Conservation (phyloP, 208 protist genomes). For the Leishmania turanica region DNA sequence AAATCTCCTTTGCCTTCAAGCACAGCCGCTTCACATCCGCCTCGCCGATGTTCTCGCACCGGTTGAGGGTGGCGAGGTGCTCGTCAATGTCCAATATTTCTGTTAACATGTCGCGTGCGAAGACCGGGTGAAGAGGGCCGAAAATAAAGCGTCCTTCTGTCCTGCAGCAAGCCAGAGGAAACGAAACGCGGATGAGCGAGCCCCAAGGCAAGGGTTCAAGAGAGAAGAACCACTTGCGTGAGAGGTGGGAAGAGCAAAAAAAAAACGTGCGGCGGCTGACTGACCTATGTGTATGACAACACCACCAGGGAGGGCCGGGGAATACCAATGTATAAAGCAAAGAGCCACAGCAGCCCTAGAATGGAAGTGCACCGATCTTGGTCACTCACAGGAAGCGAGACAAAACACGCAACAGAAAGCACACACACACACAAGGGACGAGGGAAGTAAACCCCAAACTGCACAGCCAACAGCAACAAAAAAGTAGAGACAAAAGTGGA, state of each 20-base stretch:
- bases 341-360: constrained; percentile 10
- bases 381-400: constrained; percentile 8
- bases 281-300: background rate
- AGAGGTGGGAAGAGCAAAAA: background rate
- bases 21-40: constrained; percentile 93
- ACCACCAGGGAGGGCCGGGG: background rate
- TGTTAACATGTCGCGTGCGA: constrained; percentile 15
- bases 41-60: constrained; percentile 94
- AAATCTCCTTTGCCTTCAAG: constrained; percentile 78
- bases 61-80: constrained; percentile 96
- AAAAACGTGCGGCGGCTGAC: background rate
- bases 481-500: background rate
- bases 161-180: background rate
- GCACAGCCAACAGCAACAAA: constrained; percentile 9
- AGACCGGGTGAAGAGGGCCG: background rate
- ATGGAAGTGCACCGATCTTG: background rate
- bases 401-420: constrained; percentile 11
- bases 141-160: background rate
- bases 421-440: background rate
- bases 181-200: background rate
- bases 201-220: background rate
- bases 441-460: background rate
- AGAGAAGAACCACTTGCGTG: background rate
- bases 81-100: constrained; percentile 93
- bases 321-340: constrained; percentile 20